Conservation (phyloP, 345 rosid genomes). For the Turritis glabra region DNA sequence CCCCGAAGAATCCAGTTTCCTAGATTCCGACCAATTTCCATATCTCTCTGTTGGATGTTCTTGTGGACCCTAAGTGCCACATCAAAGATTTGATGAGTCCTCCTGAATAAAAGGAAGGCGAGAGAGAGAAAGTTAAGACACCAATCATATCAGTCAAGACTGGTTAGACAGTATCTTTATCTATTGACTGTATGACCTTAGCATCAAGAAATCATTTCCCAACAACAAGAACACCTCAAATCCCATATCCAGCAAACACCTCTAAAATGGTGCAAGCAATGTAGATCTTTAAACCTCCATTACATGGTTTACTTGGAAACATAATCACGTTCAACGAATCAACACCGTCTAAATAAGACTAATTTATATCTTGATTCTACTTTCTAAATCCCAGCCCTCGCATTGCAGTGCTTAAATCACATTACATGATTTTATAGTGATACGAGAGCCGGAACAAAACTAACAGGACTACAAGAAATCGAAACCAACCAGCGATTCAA, state of each 20-base stretch:
- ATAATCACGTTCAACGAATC: neutral
- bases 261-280: neutral
- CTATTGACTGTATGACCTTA: neutral
- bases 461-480: neutral
- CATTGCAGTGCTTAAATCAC: neutral
- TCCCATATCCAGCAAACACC: neutral
- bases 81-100: slow-evolving; percentile 57
- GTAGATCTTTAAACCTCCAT: neutral
- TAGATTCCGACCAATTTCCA: slow-evolving; percentile 73
- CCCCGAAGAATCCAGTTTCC: slow-evolving; percentile 82
- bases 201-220: neutral
- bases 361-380: neutral
- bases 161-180: neutral
- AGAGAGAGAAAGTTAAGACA: slow-evolving; percentile 4
- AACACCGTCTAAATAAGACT: neutral
- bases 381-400: neutral
- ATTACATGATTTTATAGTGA: neutral
- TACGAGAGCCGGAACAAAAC: neutral
- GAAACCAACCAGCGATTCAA: neutral
- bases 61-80: slow-evolving; percentile 64
- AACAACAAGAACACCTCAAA: neutral
- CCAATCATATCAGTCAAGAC: neutral
- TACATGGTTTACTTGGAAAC: neutral
- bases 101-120: slow-evolving; percentile 43
- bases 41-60: slow-evolving; percentile 78